Base-by-base conservation (phyloP, 2,329 filamentous ascomycete genomes). In the Elsinoe fawcettii region DNA sequence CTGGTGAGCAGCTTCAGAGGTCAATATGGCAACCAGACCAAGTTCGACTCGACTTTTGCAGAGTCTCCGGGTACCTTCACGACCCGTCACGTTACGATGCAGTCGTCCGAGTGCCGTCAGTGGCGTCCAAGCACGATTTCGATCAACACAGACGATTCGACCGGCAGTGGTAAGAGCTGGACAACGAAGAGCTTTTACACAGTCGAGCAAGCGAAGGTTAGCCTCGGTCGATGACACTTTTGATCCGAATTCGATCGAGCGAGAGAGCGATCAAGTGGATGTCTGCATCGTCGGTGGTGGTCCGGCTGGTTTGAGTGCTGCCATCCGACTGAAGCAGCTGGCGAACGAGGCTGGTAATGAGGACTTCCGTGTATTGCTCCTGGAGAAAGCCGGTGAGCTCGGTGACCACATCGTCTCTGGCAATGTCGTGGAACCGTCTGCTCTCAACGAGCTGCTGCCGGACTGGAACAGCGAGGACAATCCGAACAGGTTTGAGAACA, bases 221-320 rank as follows among this genome's bases (percentile, higher is more conserved):
- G 70, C 74, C 14, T 69, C 67, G 2, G 62, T 65, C 4, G 70
- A 73, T 56, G 71, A 74, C 56, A 66, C 65, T 34, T 73, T 75
- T 60, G 72, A 77, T 59, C 73, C 74, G 18, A 65, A 67, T 30
- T 71, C 77, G 57, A 77, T 91, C 58, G 92, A 97, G 63, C 86
- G 93, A 63, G 93, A 97, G 71, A 87, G 84, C 56, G 93, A 99
- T 67, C 77, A 93, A 74, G 93, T 99, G 27, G 93, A 99, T 73
- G 91, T 99, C 27, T 95, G 90, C 73, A 97, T 99, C 67, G 84
- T 99, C 56, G 93, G 93, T 67, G 93, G 89, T 71, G 92, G 93
- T n/a, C 93, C 93, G 55, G 89, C 93, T 55, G 93, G 93, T 59
- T 80, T 99, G 63, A 87, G 88, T 64, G 91, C 93, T 47, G 93